Conservation (phyloP, 225 moss, liverwort and hornwort species). For the Neckera pumila region DNA sequence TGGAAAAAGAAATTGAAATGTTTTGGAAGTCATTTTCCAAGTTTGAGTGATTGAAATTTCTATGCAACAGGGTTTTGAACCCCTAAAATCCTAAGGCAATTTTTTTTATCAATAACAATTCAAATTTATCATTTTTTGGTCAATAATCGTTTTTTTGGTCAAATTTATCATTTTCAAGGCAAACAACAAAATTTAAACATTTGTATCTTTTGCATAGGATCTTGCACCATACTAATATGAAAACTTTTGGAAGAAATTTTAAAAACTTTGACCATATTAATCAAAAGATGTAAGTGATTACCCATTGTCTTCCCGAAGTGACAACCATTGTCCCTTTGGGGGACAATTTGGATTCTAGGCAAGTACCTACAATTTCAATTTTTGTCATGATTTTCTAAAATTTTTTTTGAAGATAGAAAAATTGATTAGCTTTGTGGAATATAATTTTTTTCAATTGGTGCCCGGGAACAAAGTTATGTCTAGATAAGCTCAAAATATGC, state of each 20-base stretch:
- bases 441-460: too few relatives aligned
- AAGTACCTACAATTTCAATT: too few relatives aligned
- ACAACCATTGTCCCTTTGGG: too few relatives aligned
- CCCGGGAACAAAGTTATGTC: too few relatives aligned
- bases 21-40: not conserved
- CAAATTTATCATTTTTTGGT: not conserved
- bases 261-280: not conserved
- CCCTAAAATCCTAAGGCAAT: not conserved
- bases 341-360: too few relatives aligned
- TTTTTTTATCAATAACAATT: not conserved
- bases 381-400: too few relatives aligned
- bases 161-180: not conserved
- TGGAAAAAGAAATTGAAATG: not conserved
- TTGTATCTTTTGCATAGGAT: not conserved
- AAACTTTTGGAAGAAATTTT: too few relatives aligned
- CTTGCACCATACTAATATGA: not conserved
- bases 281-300: not conserved
- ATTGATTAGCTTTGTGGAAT: too few relatives aligned
- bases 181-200: not conserved
- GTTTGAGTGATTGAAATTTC: not conserved
- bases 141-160: too few relatives aligned
- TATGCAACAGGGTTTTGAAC: accelerated
- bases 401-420: too few relatives aligned
- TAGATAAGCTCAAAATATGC: too few relatives aligned
- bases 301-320: too few relatives aligned